Evolutionary conservation across 129 eudicot species (phyloP).

Genomic region (Tanacetum coccineum): DNA sequence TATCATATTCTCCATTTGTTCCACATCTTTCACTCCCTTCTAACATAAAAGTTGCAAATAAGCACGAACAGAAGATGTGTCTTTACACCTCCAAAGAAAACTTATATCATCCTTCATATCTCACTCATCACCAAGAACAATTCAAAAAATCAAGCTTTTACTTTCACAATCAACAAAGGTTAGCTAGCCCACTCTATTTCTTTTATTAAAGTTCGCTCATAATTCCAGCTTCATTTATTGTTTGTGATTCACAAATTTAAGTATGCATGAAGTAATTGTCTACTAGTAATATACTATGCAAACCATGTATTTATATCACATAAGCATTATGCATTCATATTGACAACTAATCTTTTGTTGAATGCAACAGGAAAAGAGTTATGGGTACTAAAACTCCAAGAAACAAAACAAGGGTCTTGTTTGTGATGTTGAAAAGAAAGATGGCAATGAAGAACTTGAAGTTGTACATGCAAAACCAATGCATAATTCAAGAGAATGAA

Average conservation of each 20-base stretch:
- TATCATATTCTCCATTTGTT: constrained; percentile 17
- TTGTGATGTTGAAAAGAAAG: constrained; percentile 36
- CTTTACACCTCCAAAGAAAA: constrained; percentile 23
- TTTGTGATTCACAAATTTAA: constrained; percentile 1
- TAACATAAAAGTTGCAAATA: constrained; percentile 6
- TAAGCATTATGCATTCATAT: too few relatives aligned
- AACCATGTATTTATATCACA: neutral
- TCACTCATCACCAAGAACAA: constrained; percentile 28
- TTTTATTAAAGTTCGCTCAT: neutral
- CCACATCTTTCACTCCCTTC: constrained; percentile 15
- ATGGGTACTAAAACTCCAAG: constrained; percentile 14
- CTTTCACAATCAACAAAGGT: constrained; percentile 30
- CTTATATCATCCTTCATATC: constrained; percentile 23
- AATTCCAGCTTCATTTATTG: neutral
- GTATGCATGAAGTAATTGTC: neutral
- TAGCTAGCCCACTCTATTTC: constrained; percentile 15
- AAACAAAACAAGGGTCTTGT: constrained; percentile 26
- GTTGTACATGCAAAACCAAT: constrained; percentile 52
- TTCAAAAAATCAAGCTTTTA: constrained; percentile 12
- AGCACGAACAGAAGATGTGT: constrained; percentile 28
- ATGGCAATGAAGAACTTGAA: constrained; percentile 58
- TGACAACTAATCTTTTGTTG: neutral
- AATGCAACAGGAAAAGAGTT: constrained; percentile 32
- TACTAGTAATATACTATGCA: neutral
- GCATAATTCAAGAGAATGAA: constrained; percentile 61